phyloP scores from a whole-genome alignment of 2,329 filamentous ascomycete genomes.

The Xylariaceae sp. region DNA sequence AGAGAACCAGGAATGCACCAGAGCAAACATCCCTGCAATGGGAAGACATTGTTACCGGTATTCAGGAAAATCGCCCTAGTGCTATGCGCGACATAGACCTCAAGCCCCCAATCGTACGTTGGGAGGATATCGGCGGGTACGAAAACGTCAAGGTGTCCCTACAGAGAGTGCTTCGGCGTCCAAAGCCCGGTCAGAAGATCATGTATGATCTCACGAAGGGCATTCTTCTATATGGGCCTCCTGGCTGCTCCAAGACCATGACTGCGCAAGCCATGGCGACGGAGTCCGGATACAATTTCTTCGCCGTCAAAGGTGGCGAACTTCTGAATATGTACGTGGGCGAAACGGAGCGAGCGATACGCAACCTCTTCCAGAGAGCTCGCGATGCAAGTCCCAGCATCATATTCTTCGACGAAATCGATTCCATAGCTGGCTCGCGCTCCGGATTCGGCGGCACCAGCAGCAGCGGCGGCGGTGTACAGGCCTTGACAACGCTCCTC shows the following conservation, averaged over 20 bases:
- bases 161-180: slow-evolving; percentile 40
- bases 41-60: slow-evolving; percentile 60
- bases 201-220: slow-evolving; percentile 67
- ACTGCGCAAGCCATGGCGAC: slow-evolving; percentile 88
- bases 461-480: slow-evolving; percentile 50
- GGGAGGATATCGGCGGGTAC: slow-evolving; percentile 86
- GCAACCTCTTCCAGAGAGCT: slow-evolving; percentile 82
- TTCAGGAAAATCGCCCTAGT: slow-evolving; percentile 68
- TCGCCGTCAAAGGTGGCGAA: slow-evolving; percentile 90
- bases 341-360: slow-evolving; percentile 81
- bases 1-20: slow-evolving; percentile 13
- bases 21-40: slow-evolving; percentile 20
- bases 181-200: slow-evolving; percentile 28
- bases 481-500: slow-evolving; percentile 82
- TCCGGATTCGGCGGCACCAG: slow-evolving; percentile 37
- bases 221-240: slow-evolving; percentile 84
- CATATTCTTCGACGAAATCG: slow-evolving; percentile 97
- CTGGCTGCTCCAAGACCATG: slow-evolving; percentile 92
- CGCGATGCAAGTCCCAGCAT: slow-evolving; percentile 83
- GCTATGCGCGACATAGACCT: slow-evolving; percentile 88
- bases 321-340: slow-evolving; percentile 96
- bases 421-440: slow-evolving; percentile 66
- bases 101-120: slow-evolving; percentile 79
- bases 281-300: slow-evolving; percentile 87
- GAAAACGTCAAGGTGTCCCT: slow-evolving; percentile 65